Evolutionary conservation across 2,329 filamentous ascomycete genomes (phyloP).

Genomic region (Ilyonectria mors-panacis): DNA sequence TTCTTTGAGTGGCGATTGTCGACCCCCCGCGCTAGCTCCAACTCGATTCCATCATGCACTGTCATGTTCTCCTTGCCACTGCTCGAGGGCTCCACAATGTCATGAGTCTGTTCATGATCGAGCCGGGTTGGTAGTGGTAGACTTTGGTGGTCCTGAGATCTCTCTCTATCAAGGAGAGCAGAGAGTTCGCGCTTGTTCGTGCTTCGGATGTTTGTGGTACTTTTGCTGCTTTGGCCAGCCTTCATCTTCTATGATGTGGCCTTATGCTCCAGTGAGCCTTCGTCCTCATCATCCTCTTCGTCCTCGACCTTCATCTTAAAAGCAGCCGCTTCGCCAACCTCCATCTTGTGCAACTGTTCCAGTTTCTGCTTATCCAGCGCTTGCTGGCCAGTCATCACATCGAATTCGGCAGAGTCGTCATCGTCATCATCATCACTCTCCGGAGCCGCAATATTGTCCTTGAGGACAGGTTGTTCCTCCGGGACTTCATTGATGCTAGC

Average conservation of each 20-base stretch:
- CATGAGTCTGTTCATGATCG: background rate
- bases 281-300: constrained; percentile 58
- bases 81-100: background rate
- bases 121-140: background rate
- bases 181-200: background rate
- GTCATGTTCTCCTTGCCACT: background rate
- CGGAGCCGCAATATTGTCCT: constrained; percentile 52
- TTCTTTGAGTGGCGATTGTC: constrained; percentile 13
- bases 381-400: constrained; percentile 61
- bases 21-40: background rate
- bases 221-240: constrained; percentile 17
- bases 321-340: constrained; percentile 70
- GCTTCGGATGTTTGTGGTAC: background rate
- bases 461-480: constrained; percentile 40
- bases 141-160: background rate
- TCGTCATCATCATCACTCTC: constrained; percentile 59
- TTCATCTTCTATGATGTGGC: constrained; percentile 52
- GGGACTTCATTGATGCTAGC: constrained; percentile 34
- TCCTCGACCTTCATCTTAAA: constrained; percentile 58
- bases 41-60: background rate
- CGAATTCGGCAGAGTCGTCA: constrained; percentile 61
- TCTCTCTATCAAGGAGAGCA: background rate
- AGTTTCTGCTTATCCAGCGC: constrained; percentile 62
- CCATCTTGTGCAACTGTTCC: constrained; percentile 72
- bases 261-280: constrained; percentile 46